phyloP scores from a whole-genome alignment of 1,284 basidiomycete genomes.

The Vanrija humicola region DNA sequence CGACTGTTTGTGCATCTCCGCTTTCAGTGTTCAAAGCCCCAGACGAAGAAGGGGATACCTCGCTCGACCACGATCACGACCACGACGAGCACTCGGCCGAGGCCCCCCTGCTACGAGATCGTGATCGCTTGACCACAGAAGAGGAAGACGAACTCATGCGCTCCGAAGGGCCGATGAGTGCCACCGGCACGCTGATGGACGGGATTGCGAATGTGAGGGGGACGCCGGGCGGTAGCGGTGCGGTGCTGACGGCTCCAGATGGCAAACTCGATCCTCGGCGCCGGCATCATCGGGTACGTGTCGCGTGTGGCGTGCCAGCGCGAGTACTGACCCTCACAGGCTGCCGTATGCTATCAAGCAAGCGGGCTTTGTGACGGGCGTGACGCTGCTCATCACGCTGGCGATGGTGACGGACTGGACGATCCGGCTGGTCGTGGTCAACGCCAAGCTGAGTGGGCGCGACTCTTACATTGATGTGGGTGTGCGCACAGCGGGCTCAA shows the following conservation, averaged over 20 bases:
- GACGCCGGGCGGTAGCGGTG: background rate
- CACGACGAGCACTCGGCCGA: slow-evolving; percentile 26
- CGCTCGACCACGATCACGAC: slow-evolving; percentile 16
- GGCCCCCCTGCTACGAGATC: slow-evolving; percentile 19
- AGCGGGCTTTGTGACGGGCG: slow-evolving; percentile 85
- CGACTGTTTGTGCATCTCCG: no score
- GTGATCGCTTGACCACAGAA: slow-evolving; percentile 7
- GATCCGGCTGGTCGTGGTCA: slow-evolving; percentile 88
- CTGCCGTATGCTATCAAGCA: slow-evolving; percentile 88
- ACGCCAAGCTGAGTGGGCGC: slow-evolving; percentile 90
- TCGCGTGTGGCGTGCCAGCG: background rate
- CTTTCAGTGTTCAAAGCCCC: slow-evolving; percentile 31
- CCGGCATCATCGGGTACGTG: slow-evolving; percentile 79
- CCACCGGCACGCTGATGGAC: slow-evolving; percentile 41
- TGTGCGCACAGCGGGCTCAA: background rate
- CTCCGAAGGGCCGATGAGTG: slow-evolving; percentile 29
- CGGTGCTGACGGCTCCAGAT: slow-evolving; percentile 35
- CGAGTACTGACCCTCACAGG: slow-evolving; percentile 51
- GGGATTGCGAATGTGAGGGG: slow-evolving; percentile 46
- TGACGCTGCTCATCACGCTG: slow-evolving; percentile 72
- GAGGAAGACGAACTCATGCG: slow-evolving; percentile 26
- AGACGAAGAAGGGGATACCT: slow-evolving; percentile 12
- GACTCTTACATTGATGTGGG: slow-evolving; percentile 81
- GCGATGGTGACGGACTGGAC: slow-evolving; percentile 95
- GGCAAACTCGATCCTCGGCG: slow-evolving; percentile 94